Conservation (phyloP, 768 basidiomycete species). For the Mycena epipterygia region DNA sequence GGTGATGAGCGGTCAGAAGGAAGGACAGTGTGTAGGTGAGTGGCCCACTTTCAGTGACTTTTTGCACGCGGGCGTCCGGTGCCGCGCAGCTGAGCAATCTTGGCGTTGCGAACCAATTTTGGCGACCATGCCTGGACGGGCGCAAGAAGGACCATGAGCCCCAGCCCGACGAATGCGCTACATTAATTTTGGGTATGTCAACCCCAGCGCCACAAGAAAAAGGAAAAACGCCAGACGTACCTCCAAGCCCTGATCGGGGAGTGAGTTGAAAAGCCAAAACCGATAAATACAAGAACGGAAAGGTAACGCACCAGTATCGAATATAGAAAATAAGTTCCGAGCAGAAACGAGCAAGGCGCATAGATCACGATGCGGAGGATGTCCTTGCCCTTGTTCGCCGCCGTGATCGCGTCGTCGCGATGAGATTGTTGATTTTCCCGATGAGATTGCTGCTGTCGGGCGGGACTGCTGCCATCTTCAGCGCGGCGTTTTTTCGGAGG, state of each 20-base stretch:
- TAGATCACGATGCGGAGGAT: constrained; percentile 17
- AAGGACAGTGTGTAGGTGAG: too few relatives aligned
- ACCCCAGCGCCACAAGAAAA: background rate
- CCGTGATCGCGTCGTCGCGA: constrained; percentile 63
- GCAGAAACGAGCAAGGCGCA: constrained; percentile 12
- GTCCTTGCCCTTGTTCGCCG: constrained; percentile 17
- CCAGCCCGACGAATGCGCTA: constrained; percentile 60
- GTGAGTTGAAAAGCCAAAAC: too few relatives aligned
- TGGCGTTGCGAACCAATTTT: constrained; percentile 49
- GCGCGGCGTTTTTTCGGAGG: background rate
- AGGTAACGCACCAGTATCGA: constrained; percentile 52
- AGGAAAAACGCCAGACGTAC: constrained; percentile 42
- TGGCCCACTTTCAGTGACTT: constrained; percentile 62
- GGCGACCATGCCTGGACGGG: constrained; percentile 58
- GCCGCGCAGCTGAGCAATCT: constrained; percentile 55
- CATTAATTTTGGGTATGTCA: too few relatives aligned
- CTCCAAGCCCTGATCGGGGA: constrained; percentile 58
- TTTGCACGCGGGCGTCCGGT: constrained; percentile 62
- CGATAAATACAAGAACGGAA: constrained; percentile 29
- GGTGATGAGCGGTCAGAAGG: background rate
- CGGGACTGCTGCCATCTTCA: constrained; percentile 11
- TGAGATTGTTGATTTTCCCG: constrained; percentile 83
- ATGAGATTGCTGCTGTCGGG: constrained; percentile 59
- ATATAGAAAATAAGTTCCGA: constrained; percentile 43
- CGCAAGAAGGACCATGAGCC: constrained; percentile 53